phyloP scores from a whole-genome alignment of 164 flowering plant species.

The Berberis vulgaris region DNA sequence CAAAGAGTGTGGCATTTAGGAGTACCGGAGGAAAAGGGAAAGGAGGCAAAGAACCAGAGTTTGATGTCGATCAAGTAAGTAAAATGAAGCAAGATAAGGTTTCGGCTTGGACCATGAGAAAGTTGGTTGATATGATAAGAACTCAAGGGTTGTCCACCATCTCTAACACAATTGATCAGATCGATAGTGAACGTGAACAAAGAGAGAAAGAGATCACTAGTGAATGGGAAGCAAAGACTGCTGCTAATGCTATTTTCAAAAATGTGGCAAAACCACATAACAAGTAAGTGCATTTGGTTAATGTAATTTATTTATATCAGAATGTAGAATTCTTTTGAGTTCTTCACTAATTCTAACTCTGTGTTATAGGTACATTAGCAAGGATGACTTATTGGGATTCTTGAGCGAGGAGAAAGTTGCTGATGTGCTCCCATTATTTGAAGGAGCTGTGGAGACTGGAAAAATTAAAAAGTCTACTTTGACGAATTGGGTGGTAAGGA shows the following conservation, averaged over 20 bases:
- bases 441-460: slow-evolving; percentile 59
- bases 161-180: slow-evolving; percentile 32
- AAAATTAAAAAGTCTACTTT: slow-evolving; percentile 51
- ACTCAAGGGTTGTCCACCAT: slow-evolving; percentile 51
- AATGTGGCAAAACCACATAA: slow-evolving; percentile 66
- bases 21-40: slow-evolving; percentile 22
- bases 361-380: slow-evolving; percentile 50
- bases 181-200: slow-evolving; percentile 39
- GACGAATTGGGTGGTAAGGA: slow-evolving; percentile 71
- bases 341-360: not conserved
- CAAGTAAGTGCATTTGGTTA: slow-evolving; percentile 41
- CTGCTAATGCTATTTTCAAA: slow-evolving; percentile 53
- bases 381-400: slow-evolving; percentile 69
- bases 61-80: slow-evolving; percentile 60
- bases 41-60: slow-evolving; percentile 32
- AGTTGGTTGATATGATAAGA: slow-evolving; percentile 38
- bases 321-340: not conserved
- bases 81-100: slow-evolving; percentile 56
- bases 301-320: not conserved
- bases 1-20: slow-evolving; percentile 31
- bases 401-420: slow-evolving; percentile 60
- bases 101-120: slow-evolving; percentile 83
- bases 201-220: slow-evolving; percentile 46
- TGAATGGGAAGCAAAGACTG: slow-evolving; percentile 73
- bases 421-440: slow-evolving; percentile 49